Evolutionary conservation across 768 basidiomycete species (phyloP), one percentile per base, ranked within the genome.

Genomic region (Daedaleopsis sinensis): DNA sequence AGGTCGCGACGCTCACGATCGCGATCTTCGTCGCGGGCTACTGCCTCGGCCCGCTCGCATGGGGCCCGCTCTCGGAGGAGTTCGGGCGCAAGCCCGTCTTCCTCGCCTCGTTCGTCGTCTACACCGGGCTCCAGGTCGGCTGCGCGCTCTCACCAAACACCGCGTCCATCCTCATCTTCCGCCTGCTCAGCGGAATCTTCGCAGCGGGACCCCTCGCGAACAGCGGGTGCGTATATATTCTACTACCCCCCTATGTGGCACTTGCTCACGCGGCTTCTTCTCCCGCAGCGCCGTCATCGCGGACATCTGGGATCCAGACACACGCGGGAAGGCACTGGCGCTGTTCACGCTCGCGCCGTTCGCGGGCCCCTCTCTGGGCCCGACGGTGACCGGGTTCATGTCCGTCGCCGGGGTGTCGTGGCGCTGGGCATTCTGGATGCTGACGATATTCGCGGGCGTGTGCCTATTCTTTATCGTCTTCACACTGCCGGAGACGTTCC

Each of bases 141-240:
- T 80, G 80, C 43, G 89, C 90, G 0, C 74, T 90, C 3, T 76
- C 87, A 0, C 74, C 78, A 38, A 91, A 89, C 71, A 84, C 84
- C 1, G 79, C 77, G 12, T 82, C 86, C 4, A 70, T 93, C n/a
- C 77, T 93, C 10, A 68, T 88, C 18, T 84, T 89, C 65, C 83
- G 91, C 24, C 88, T 91, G 70, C 70, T 91, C 18, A 82, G 84
- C 2, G 90, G 91, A 12, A 76, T 77, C 1, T 91, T 89, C 65
- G 89, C 89, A n/a, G 82, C 87, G 15, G 81, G 84, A 24, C 90
- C 90, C 1, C 67, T 90, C 49, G 82, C 89, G 7, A 90, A 90
- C 73, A 82, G 84, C 59, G 89, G 87, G 85, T 87, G 18, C 5
- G 24, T 3, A 32, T 32, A 32, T 32, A n/a, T 49, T 27, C 24